Evolutionary conservation across 1,139 yeast genomes (phyloP).

Genomic region (Sugiyamaella japonica): DNA sequence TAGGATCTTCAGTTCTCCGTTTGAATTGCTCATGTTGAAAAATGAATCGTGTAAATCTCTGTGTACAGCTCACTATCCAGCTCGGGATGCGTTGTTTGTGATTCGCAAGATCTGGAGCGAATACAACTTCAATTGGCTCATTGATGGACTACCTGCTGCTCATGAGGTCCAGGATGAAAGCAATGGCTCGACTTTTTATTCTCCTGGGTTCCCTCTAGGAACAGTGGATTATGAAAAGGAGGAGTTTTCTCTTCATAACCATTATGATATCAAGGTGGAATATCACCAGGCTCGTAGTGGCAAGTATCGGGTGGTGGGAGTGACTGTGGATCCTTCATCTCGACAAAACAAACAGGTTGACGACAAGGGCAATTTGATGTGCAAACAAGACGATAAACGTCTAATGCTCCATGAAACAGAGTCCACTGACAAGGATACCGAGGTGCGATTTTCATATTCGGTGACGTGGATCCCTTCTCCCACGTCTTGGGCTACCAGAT

Average conservation of each 20-base stretch:
- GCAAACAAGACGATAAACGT: conserved; percentile 43
- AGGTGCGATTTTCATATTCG: conserved; percentile 61
- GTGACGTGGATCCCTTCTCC: conserved; percentile 64
- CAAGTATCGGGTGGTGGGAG: conserved; percentile 87
- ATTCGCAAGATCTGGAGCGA: conserved; percentile 77
- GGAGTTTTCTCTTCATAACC: conserved; percentile 59
- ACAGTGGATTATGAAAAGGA: conserved; percentile 49
- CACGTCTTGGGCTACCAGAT: conserved; percentile 96
- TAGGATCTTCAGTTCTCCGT: conserved; percentile 90
- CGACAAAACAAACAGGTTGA: conserved; percentile 49
- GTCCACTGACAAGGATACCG: conserved; percentile 37
- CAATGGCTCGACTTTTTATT: conserved; percentile 49
- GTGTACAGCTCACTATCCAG: conserved; percentile 61
- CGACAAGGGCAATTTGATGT: conserved; percentile 40
- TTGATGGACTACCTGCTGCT: conserved; percentile 95
- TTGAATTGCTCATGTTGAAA: conserved; percentile 73
- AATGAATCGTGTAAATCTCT: conserved; percentile 63
- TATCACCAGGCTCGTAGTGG: conserved; percentile 75
- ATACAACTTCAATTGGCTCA: conserved; percentile 85
- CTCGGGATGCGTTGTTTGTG: conserved; percentile 69
- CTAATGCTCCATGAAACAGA: conserved; percentile 42
- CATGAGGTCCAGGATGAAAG: conserved; percentile 48
- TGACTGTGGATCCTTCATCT: conserved; percentile 70
- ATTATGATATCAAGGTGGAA: conserved; percentile 74
- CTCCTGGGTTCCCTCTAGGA: conserved; percentile 83